Base-by-base conservation (phyloP, 148 eudicot species). In the Fagopyrum tataricum region DNA sequence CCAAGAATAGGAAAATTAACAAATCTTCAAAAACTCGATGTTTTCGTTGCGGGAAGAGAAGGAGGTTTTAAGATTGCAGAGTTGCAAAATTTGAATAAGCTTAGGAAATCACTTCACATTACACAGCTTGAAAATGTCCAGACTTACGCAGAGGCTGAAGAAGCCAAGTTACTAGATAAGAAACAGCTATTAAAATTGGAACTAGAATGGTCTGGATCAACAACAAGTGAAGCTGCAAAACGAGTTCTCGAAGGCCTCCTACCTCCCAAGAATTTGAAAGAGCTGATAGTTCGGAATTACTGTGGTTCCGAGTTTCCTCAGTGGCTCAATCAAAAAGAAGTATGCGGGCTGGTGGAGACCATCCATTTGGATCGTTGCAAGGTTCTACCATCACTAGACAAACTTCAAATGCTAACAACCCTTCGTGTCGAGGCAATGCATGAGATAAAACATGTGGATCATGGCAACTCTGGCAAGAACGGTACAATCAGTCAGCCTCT, bases 191-290 rank as follows among this genome's bases (percentile, higher is more conserved):
- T 14, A 52, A 52, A 20, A 52, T 52, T 52, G 56, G 56, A 52
- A 52, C 56, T 52, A 4, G 20, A 52, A 2, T 52, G 56, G 56
- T 14, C 18, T 17, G 2, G 21, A 4, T 52, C 18, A 20, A 17
- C 56, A 52, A 14, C 56, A 7, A 17, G 5, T 52, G 56, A 15
- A 4, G n/a, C 20, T 17, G 21, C 56, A 52, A 52, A 52, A 20
- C 18, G n/a, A 17, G 56, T 52, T 52, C 56, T 52, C 21, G 56
- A 52, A 52, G 56, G 56, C 56, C 56, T 52, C 6, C 5, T 52
- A 52, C 56, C 56, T 52, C 56, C 56, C 56, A 52, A 52, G 21
- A 52, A 52, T 52, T 15, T 52, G 56, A n/a, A 52, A 20, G 56
- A 52, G 70, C 11, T 31, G 56, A 52, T 20, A 1, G n/a, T 52